phyloP scores from a whole-genome alignment of 2,329 filamentous ascomycete genomes.

The Cryphonectria parasitica region DNA sequence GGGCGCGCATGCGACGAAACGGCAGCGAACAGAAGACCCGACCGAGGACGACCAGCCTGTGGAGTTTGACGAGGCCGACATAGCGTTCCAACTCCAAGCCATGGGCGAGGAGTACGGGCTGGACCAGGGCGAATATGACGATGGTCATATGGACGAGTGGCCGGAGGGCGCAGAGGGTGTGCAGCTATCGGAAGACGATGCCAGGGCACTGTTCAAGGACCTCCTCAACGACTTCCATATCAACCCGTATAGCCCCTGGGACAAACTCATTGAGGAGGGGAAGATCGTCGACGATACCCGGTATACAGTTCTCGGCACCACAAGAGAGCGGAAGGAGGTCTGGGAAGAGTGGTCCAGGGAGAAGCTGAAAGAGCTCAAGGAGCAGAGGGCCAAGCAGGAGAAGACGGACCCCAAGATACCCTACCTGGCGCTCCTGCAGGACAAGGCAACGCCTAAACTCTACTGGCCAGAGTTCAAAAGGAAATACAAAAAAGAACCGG shows the following conservation, averaged over 20 bases:
- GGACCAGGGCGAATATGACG: conserved; percentile 76
- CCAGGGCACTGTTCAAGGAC: conserved; percentile 78
- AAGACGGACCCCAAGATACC: conserved; percentile 82
- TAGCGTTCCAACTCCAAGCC: conserved; percentile 85
- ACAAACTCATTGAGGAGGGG: conserved; percentile 82
- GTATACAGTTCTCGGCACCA: conserved; percentile 82
- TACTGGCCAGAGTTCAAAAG: conserved; percentile 98
- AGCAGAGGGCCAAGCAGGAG: conserved; percentile 73
- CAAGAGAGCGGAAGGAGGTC: conserved; percentile 77
- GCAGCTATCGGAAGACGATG: conserved; percentile 74
- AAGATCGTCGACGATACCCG: conserved; percentile 82
- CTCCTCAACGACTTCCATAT: conserved; percentile 81
- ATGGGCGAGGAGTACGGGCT: conserved; percentile 87
- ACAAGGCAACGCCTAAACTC: conserved; percentile 83
- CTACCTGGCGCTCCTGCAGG: conserved; percentile 80
- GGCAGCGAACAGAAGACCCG: conserved; percentile 50
- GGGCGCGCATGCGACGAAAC: conserved; percentile 52
- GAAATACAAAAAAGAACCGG: conserved; percentile 80
- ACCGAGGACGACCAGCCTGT: conserved; percentile 54
- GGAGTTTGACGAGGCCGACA: conserved; percentile 93
- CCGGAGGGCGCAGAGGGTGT: conserved; percentile 74
- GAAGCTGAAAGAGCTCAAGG: conserved; percentile 72
- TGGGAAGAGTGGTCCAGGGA: conserved; percentile 85
- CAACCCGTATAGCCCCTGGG: conserved; percentile 90
- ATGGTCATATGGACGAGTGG: conserved; percentile 62